These are phyloP conservation scores for Botryobasidium botryosum DNA, from an alignment of 768 basidiomycete species.

Conservation along the genomic window DNA sequence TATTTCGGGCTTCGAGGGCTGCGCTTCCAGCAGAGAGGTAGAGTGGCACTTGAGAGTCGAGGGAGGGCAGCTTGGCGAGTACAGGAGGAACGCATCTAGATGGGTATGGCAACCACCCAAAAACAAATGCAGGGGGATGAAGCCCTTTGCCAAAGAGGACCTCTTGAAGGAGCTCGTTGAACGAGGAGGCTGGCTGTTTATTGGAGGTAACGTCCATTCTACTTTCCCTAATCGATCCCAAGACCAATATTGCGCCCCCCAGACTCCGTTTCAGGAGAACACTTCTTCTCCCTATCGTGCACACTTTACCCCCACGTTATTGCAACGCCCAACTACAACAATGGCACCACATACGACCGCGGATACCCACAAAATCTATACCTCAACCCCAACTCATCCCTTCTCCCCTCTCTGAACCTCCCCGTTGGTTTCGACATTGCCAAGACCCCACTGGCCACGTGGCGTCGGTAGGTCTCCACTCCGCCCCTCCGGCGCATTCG, in stretches of 20 bases:
- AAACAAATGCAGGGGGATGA: background rate
- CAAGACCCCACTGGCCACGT: slow-evolving; percentile 43
- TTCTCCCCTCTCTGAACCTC: slow-evolving; percentile 27
- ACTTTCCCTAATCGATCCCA: too few species aligned
- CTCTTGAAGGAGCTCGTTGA: slow-evolving; percentile 44
- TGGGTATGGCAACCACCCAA: slow-evolving; percentile 4
- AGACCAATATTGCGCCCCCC: too few species aligned
- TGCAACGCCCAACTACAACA: slow-evolving; percentile 44
- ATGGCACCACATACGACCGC: slow-evolving; percentile 35
- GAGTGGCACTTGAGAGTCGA: slow-evolving; percentile 6
- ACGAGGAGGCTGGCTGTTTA: slow-evolving; percentile 50
- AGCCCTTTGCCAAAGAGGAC: slow-evolving; percentile 14
- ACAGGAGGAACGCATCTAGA: slow-evolving; percentile 6
- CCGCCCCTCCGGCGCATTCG: slow-evolving; percentile 24
- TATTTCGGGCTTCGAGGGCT: slow-evolving; percentile 7
- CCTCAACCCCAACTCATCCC: slow-evolving; percentile 38
- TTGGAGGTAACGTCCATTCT: slow-evolving; percentile 51
- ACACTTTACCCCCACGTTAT: slow-evolving; percentile 46
- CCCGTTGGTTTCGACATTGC: slow-evolving; percentile 38
- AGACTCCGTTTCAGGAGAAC: slow-evolving; percentile 57
- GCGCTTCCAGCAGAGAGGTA: slow-evolving; percentile 6
- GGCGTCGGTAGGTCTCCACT: slow-evolving; percentile 25
- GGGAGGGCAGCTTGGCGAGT: background rate
- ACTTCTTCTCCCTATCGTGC: slow-evolving; percentile 60
- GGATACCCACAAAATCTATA: slow-evolving; percentile 49